phyloP scores from a whole-genome alignment of 495 filamentous ascomycete genomes.

The Hypoxylon intermedium region DNA sequence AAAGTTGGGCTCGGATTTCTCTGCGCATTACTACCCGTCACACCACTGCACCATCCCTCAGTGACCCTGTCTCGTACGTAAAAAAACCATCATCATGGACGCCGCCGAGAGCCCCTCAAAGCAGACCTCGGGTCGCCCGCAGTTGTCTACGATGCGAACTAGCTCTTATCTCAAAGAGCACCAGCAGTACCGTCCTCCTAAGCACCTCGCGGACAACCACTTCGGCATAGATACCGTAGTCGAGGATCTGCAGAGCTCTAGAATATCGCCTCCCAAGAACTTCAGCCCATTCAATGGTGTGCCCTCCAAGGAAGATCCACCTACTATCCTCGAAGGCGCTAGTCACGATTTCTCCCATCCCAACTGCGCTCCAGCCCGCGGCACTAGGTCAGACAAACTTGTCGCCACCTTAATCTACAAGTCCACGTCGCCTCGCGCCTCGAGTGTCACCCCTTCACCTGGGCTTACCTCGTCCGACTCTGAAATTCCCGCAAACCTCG shows the following conservation, averaged over 20 bases:
- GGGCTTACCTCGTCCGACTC: slow-evolving; percentile 44
- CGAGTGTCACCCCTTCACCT: slow-evolving; percentile 45
- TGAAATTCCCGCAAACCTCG: slow-evolving; percentile 59
- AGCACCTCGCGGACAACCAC: slow-evolving; percentile 53
- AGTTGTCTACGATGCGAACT: slow-evolving; percentile 63
- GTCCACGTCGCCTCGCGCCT: slow-evolving; percentile 47
- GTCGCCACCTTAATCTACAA: slow-evolving; percentile 77
- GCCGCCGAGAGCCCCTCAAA: slow-evolving; percentile 42
- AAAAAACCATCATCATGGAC: slow-evolving; percentile 42
- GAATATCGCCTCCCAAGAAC: slow-evolving; percentile 46
- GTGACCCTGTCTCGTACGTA: slow-evolving; percentile 8
- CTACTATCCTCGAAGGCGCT: slow-evolving; percentile 63
- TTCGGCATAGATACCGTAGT: slow-evolving; percentile 63
- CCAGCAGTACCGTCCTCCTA: slow-evolving; percentile 74
- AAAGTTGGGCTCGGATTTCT: too few species aligned
- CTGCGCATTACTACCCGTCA: too few species aligned
- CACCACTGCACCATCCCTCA: not conserved
- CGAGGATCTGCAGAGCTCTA: slow-evolving; percentile 51
- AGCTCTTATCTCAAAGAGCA: slow-evolving; percentile 75
- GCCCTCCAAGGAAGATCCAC: slow-evolving; percentile 58
- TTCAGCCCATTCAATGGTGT: slow-evolving; percentile 59
- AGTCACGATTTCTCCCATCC: slow-evolving; percentile 63
- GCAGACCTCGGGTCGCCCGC: slow-evolving; percentile 48
- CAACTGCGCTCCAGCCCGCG: slow-evolving; percentile 59
- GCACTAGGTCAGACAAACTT: slow-evolving; percentile 52